These are phyloP conservation scores for Colletotrichum sp. DNA, from an alignment of 2,329 filamentous ascomycete species.

Conservation along the genomic window DNA sequence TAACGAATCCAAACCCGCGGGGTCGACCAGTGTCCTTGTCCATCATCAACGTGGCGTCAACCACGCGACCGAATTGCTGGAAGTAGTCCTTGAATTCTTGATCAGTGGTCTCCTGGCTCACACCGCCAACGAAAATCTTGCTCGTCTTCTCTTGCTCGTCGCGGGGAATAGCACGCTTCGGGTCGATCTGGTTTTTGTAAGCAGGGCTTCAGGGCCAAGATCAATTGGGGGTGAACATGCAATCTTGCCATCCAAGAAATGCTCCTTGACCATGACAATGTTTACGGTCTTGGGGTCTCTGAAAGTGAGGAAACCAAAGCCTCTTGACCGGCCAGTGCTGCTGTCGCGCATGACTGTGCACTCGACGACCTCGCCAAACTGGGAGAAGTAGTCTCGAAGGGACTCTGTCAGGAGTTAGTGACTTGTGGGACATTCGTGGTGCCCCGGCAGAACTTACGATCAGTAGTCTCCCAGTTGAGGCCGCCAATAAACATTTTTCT, in stretches of 20 bases:
- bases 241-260: conserved; percentile 97
- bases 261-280: conserved; percentile 99
- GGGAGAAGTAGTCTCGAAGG: conserved; percentile 93
- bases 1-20: conserved; percentile 96
- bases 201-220: background rate
- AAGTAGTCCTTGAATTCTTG: conserved; percentile 97
- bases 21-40: conserved; percentile 99
- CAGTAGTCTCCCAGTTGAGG: conserved; percentile 98
- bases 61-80: conserved; percentile 91
- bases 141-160: conserved; percentile 98
- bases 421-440: background rate
- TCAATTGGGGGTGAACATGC: conserved; percentile 59
- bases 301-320: conserved; percentile 97
- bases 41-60: conserved; percentile 99
- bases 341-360: conserved; percentile 99
- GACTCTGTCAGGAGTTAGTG: conserved; percentile 68
- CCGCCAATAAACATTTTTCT: conserved; percentile 99
- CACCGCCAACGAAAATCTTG: conserved; percentile 98
- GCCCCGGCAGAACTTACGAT: conserved; percentile 69
- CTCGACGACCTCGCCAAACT: conserved; percentile 96
- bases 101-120: conserved; percentile 96
- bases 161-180: conserved; percentile 94
- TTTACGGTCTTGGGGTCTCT: conserved; percentile 98
- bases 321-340: conserved; percentile 88
- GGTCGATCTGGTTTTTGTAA: conserved; percentile 75